Base-by-base conservation (phyloP, 345 rosid genomes). In the Stellera chamaejasme region DNA sequence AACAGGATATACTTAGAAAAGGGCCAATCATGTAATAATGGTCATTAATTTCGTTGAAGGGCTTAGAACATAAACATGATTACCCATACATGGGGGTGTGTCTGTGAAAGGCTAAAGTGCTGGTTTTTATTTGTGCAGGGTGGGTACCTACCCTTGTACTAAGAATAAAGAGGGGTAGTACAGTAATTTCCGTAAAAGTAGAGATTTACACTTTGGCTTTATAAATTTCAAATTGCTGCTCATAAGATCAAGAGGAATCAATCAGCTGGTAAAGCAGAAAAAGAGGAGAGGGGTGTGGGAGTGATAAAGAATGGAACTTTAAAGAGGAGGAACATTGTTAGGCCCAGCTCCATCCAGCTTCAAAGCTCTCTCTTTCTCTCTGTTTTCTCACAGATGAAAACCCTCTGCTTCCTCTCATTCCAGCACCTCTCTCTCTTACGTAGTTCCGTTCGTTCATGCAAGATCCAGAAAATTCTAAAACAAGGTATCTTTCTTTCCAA, bases 381-480 rank as follows among this genome's bases (percentile, higher is more conserved):
- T 43, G 48, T 8, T 32, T 8, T 32, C 39, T 32, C 68, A 59
- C 79, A 74, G 66, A 78, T 78, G 82, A 75, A 62, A 71, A 54
- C 61, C 65, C 70, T 54, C 60, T 56, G 43, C 66, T 61, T 55
- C 57, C 58, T 50, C 23, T 32, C 50, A 61, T 55, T 65, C 56
- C 68, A 55, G 16, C 62, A 19, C 43, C 36, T 45, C 50, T 72
- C 70, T 61, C 64, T 62, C 67, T 46, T 55, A 13, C 69, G 41
- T 27, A 59, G 28, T 53, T 65, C 52, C 43, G 66, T 66, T 66
- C 70, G 76, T 81, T 81, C 87, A 87, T 90, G 96, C 96, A 85
- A 82, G 91, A 87, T 76, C 79, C 84, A 75, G 85, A 87, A 68
- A 70, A 63, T 73, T 72, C 87, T 52, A 60, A 65, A 60, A 52